phyloP scores from a whole-genome alignment of 345 rosid species.

The Acer campestre region DNA sequence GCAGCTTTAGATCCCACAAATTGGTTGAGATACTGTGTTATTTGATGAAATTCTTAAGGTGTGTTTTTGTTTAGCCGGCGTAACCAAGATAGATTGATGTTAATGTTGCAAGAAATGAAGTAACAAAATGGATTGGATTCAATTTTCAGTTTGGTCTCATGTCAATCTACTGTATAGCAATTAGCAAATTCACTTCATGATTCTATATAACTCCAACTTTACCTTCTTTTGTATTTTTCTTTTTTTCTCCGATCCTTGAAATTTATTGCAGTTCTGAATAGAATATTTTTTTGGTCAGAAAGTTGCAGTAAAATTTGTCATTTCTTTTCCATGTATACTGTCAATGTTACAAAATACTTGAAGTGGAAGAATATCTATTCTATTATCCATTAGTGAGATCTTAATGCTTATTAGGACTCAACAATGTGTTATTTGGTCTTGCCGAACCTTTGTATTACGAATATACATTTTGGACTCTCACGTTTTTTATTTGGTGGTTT shows the following conservation, averaged over 20 bases:
- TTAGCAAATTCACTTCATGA: not conserved
- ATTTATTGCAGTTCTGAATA: not conserved
- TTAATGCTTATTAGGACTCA: not conserved
- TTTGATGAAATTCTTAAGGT: not conserved
- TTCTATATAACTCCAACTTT: not conserved
- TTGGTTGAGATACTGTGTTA: not conserved
- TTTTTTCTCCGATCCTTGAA: not conserved
- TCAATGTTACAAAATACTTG: not conserved
- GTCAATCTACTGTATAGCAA: not conserved
- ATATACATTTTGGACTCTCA: not conserved
- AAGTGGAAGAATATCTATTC: not conserved
- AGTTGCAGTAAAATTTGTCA: not conserved
- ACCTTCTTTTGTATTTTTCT: not conserved
- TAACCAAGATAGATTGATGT: not conserved
- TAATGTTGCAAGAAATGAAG: not conserved
- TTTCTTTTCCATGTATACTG: not conserved
- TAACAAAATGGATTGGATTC: not conserved
- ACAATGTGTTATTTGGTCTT: not conserved
- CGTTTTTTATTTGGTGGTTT: conserved; percentile 4
- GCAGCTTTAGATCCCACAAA: not conserved
- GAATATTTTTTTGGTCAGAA: not conserved
- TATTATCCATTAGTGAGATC: not conserved
- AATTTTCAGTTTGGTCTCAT: not conserved
- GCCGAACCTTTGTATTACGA: not conserved
- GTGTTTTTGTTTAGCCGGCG: not conserved